A percentile compares a stretch with the other conserved stretches of the same genome.
Evolutionary conservation across 1,284 basidiomycete genomes (phyloP).

Genomic region (Violaceomyces palustris): DNA sequence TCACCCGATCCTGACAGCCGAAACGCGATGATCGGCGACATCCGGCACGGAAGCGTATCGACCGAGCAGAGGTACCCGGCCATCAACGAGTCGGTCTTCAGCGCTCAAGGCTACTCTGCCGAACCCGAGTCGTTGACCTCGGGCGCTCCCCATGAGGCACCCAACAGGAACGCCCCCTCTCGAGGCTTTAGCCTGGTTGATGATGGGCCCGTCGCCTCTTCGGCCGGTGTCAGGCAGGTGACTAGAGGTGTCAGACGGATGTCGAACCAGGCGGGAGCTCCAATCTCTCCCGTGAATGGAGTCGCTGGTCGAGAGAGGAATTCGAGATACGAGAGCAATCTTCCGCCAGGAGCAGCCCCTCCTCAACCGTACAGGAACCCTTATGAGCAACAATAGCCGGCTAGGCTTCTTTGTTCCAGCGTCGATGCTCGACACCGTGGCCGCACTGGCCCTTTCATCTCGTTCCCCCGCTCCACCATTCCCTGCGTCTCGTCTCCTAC

Average conservation of each 20-base stretch:
- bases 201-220: slow-evolving; percentile 45
- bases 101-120: slow-evolving; percentile 33
- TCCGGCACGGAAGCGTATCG: slow-evolving; percentile 36
- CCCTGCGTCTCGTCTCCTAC: not conserved
- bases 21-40: slow-evolving; percentile 7
- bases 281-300: not conserved
- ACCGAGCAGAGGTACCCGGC: slow-evolving; percentile 40
- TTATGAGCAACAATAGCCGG: too few relatives aligned
- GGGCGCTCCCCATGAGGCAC: slow-evolving; percentile 2
- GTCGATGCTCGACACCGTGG: slow-evolving; percentile 11
- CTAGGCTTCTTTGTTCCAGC: too few relatives aligned
- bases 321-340: too few relatives aligned
- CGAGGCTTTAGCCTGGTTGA: slow-evolving; percentile 48
- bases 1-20: slow-evolving; percentile 31
- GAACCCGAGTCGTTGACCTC: slow-evolving; percentile 30
- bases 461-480: not conserved
- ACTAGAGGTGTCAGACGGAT: slow-evolving; percentile 42
- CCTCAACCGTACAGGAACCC: too few relatives aligned
- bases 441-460: not conserved
- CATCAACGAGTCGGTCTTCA: slow-evolving; percentile 31
- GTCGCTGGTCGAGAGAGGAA: not conserved
- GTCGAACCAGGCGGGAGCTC: slow-evolving; percentile 14
- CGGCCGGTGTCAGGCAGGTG: slow-evolving; percentile 41
- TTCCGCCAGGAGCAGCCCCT: slow-evolving; percentile 21
- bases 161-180: slow-evolving; percentile 2